Evolutionary conservation across 305 asterid species (phyloP), one percentile per base, ranked within the genome.

Genomic region (Nicotiana rustica): DNA sequence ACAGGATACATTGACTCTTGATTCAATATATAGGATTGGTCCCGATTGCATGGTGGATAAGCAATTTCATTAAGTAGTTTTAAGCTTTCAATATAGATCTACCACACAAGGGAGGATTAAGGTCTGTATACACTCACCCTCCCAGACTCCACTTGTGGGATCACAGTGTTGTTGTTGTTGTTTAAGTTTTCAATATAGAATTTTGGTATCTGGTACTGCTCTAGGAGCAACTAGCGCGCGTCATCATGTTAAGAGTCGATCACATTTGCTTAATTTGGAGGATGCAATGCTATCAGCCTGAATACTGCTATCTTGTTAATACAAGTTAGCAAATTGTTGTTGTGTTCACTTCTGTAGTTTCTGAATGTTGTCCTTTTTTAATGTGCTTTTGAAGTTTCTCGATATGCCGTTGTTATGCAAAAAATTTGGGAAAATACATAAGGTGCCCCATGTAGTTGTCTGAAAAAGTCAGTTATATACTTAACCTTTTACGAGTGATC

Each of bases 251-350:
- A 71, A 71, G 19, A 47, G 55, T 71, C 79, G 8, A 5, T 73
- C 36, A 14, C 47, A 52, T 75, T 75, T 15, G 65, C 80, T 52
- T 75, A 0, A 25, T 75, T 52, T 75, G 79, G 64, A 25, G 64
- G 79, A 19, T 75, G 64, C 25, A 75, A 75, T 75, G 44, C 35
- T 75, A 7, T 75, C 64, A 14, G 64, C 44, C 64, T 14, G 29
- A 25, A 49, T 75, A 14, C 64, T 75, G 62, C 21, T 15, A 49
- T 49, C 41, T 21, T n/a, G 14, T 25, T 60, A 47, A 47, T 47
- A 5, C 60, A 49, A 47, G 41, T 21, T 47, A 7, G 21, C 1
- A 1, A 1, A 2, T 52, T 52, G 15, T 52, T 49, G 64, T 52
- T 49, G 64, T 52, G 17, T 15, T 75, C n/a, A 15, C 29, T 52